Evolutionary conservation across 257 asterid genomes (phyloP), one percentile per base, ranked within the genome.

Genomic region (Mitragyna speciosa): DNA sequence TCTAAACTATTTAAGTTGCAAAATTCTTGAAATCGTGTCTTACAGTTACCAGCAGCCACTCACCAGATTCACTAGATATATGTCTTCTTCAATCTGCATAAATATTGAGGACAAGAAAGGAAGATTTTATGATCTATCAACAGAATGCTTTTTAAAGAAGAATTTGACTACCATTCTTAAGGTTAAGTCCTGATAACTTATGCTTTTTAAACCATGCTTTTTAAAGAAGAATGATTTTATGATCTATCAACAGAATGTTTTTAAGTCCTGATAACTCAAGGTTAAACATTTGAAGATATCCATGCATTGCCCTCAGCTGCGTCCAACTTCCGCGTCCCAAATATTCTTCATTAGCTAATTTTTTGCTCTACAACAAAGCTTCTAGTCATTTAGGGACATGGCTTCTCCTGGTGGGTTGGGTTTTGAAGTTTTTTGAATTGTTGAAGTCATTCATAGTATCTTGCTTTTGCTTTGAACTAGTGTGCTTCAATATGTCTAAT

Each of bases 1-100:
- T 68, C 47, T 68, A 19, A 12, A 45, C 33, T 72, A 11, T 70
- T 56, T 2, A 56, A 56, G 24, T 56, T 58, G 28, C 11, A 22
- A n/a, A 58, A 58, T 58, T 58, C 65, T 58, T 58, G 65, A 58
- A 20, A 20, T 0, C 1, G 16, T 61, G 0, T 8, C 49, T 19
- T 73, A 59, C 68, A 51, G 68, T 63, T 26, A 63, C 36, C 68
- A 26, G 68, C 26, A 67, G n/a, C 17, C 48, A 8, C 4, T 49
- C 39, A 1, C 19, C 36, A 22, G 24, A 54, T 54, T 16, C 33
- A 74, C n/a, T 49, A 31, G 7, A 20, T 19, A 30, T 17, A 73
- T 47, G 26, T n/a, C 1, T 17, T 12, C 24, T 52, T 78, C 76
- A 75, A 75, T 69, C 81, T 78, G 76, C 71, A 30, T 30, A 56